Evolutionary conservation across 2,329 filamentous ascomycete species (phyloP), one percentile per base, ranked within the genome.

Genomic region (Lasiodiplodia theobromae): DNA sequence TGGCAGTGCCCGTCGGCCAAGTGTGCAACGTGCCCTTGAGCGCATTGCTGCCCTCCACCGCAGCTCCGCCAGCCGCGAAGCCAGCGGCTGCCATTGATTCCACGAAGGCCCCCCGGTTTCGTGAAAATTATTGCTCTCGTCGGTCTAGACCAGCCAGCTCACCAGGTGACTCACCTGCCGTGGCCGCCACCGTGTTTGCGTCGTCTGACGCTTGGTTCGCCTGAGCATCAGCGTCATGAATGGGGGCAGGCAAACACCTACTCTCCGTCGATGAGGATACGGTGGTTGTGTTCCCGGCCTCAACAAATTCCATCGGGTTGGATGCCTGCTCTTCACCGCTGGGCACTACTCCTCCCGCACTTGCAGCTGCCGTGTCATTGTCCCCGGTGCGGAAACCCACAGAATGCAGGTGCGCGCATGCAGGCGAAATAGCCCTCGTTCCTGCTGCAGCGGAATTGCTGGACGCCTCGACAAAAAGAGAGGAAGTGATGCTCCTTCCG

Each of bases 211-310:
- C 31, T 64, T 52, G 47, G 47, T 64, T 52, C 47, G 47, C 60
- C 60, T 64, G 60, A 64, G 60, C 47, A 64, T 64, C 60, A 64
- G 60, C 60, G 37, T 64, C 44, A 53, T 64, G 60, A 64, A 52
- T 25, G 47, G 47, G 31, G n/a, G 25, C 47, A 64, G 60, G 47
- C 60, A 64, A 64, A 64, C 31, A 52, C 60, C 47, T 64, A 31
- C 28, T 38, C 10, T 34, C 60, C n/a, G 6, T 28, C 47, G 31
- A 47, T 64, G 60, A 64, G 47, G 47, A 31, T 38, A 31, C 44
- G 44, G 47, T 47, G 51, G 28, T 25, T 28, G 60, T 64, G n/a
- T 21, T 64, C 31, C 47, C 60, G 21, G 6, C 47, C 60, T 53
- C 60, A 64, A 64, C 60, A 64, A 64, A 38, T 64, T 31, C 60